A percentile compares a stretch with the other conserved stretches of the same genome.
These are phyloP conservation scores for Stachybotrys chartarum DNA, from an alignment of 2,329 filamentous ascomycete genomes.

Conservation along the genomic window DNA sequence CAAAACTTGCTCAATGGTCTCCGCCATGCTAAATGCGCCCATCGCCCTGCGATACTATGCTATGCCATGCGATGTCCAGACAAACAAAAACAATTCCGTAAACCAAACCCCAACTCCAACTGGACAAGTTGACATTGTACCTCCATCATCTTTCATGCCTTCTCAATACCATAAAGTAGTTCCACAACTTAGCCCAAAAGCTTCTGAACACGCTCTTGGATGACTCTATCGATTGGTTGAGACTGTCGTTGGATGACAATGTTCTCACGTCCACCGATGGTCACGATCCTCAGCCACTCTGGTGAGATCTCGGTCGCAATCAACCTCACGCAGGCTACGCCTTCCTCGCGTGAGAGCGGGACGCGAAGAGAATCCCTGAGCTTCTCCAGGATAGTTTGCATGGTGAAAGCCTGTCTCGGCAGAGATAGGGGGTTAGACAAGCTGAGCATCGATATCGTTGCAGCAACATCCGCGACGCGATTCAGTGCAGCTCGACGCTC, in stretches of 20 bases:
- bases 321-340: slow-evolving; percentile 39
- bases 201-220: slow-evolving; percentile 29
- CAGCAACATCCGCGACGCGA: slow-evolving; percentile 60
- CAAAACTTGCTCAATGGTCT: too few relatives aligned
- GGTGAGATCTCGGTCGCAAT: slow-evolving; percentile 49
- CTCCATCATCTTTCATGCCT: neutral
- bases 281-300: slow-evolving; percentile 47
- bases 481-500: slow-evolving; percentile 58
- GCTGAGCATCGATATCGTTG: slow-evolving; percentile 60
- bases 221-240: slow-evolving; percentile 30
- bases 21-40: too few relatives aligned
- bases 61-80: too few relatives aligned
- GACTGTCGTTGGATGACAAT: slow-evolving; percentile 44
- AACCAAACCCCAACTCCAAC: too few relatives aligned
- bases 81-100: too few relatives aligned
- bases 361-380: slow-evolving; percentile 59
- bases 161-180: slow-evolving; percentile 16
- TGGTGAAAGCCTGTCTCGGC: slow-evolving; percentile 56
- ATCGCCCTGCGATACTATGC: too few relatives aligned
- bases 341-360: slow-evolving; percentile 47
- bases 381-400: slow-evolving; percentile 55
- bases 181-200: slow-evolving; percentile 14
- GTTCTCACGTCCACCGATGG: slow-evolving; percentile 46
- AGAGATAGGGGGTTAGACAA: slow-evolving; percentile 41
- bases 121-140: neutral